Evolutionary conservation across 2,329 filamentous ascomycete genomes (phyloP).

Genomic region (Blastomyces emzantsi): DNA sequence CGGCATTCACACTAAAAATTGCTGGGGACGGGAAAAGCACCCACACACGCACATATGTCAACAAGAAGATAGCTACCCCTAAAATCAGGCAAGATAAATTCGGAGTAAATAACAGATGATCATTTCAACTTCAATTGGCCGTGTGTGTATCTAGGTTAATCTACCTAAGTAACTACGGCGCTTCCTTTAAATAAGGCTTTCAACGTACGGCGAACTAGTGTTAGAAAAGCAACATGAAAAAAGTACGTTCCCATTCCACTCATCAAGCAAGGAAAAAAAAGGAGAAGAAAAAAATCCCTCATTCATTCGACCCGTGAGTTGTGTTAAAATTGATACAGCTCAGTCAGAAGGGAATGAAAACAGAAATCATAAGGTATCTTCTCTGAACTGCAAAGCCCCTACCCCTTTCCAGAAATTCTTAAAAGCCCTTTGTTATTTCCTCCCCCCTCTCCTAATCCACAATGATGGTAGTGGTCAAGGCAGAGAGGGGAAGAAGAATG

Average conservation of each 20-base stretch:
- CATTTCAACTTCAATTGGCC: not conserved
- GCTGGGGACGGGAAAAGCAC: no score
- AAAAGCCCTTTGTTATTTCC: not conserved
- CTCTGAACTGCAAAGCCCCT: not conserved
- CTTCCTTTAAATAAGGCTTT: not conserved
- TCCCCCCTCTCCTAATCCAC: not conserved
- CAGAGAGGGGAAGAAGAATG: not conserved
- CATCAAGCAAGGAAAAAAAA: not conserved
- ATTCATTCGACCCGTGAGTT: not conserved
- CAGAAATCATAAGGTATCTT: not conserved
- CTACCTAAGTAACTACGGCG: not conserved
- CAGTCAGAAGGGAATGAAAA: not conserved
- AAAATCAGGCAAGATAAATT: no score
- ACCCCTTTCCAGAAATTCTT: not conserved
- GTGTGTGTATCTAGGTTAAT: not conserved
- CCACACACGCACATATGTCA: no score
- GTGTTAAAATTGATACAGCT: not conserved
- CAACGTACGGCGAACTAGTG: not conserved
- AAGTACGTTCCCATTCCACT: not conserved
- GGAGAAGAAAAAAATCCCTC: not conserved
- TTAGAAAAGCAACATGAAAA: not conserved
- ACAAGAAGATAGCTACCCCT: no score
- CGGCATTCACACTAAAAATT: no score
- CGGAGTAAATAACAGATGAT: not conserved
- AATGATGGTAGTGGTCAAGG: slow-evolving; percentile 5